Conservation (phyloP, 768 basidiomycete species). For the Lentinus brumalis region DNA sequence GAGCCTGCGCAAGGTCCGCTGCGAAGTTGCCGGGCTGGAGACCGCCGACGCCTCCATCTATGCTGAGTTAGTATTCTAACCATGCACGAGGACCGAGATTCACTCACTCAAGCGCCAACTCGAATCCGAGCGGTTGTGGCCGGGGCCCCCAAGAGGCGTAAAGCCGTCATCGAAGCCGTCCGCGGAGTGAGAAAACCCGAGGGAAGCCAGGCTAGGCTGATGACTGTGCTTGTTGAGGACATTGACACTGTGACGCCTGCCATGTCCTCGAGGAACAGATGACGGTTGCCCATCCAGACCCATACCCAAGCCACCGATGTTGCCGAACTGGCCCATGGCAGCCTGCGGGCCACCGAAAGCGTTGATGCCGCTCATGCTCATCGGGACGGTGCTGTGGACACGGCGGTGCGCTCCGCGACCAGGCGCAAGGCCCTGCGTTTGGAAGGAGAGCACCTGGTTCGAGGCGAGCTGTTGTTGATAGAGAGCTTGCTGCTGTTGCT, state of each 20-base stretch:
- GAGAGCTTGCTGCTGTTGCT: constrained; percentile 88
- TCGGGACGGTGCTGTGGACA: constrained; percentile 83
- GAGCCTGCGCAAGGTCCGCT: constrained; percentile 92
- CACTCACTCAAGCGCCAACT: constrained; percentile 89
- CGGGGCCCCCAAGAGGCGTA: constrained; percentile 66
- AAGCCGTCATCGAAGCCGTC: constrained; percentile 86
- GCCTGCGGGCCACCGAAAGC: constrained; percentile 49
- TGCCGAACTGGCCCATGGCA: constrained; percentile 71
- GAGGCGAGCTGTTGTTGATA: constrained; percentile 91
- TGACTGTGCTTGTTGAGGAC: constrained; percentile 75
- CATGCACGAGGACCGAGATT: neutral
- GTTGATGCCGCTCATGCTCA: constrained; percentile 44
- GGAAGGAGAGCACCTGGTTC: constrained; percentile 75
- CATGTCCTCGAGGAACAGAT: constrained; percentile 80
- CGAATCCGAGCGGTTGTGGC: constrained; percentile 74
- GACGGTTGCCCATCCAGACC: constrained; percentile 64
- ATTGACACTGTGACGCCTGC: constrained; percentile 88
- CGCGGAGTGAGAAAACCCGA: constrained; percentile 51
- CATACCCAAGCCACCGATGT: constrained; percentile 48
- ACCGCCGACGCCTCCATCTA: constrained; percentile 77
- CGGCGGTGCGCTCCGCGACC: constrained; percentile 70
- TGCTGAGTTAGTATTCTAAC: constrained; percentile 10
- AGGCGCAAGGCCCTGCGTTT: constrained; percentile 73
- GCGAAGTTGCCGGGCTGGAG: constrained; percentile 60
- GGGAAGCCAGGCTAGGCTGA: constrained; percentile 49